phyloP scores from a whole-genome alignment of 768 basidiomycete genomes.

The Tremella mesenterica region DNA sequence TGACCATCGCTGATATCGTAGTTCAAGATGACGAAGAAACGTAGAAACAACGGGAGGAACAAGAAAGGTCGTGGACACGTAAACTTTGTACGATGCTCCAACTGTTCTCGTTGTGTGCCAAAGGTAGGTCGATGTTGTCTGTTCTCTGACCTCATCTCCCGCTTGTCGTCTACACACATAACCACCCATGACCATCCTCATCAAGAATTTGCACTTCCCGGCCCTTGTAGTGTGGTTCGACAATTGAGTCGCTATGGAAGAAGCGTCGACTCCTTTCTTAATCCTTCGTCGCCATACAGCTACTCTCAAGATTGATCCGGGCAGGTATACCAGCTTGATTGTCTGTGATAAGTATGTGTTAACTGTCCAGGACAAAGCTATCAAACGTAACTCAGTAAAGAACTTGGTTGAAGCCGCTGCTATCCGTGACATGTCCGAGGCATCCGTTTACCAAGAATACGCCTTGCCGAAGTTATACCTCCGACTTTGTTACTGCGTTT shows the following conservation, averaged over 20 bases:
- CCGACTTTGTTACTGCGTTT: slow-evolving; percentile 97
- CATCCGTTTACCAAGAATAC: slow-evolving; percentile 91
- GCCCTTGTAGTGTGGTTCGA: too few species aligned
- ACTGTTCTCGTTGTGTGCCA: slow-evolving; percentile 94
- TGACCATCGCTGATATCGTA: neutral
- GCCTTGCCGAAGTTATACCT: slow-evolving; percentile 93
- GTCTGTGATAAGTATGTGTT: too few species aligned
- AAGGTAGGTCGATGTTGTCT: slow-evolving; percentile 46
- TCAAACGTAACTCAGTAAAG: slow-evolving; percentile 97
- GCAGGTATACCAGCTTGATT: too few species aligned
- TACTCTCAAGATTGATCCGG: neutral
- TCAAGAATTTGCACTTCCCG: too few species aligned
- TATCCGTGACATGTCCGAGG: slow-evolving; percentile 92
- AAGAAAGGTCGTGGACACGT: slow-evolving; percentile 98
- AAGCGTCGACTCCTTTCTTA: neutral
- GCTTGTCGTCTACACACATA: too few species aligned
- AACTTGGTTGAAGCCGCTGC: slow-evolving; percentile 99
- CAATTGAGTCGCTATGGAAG: too few species aligned
- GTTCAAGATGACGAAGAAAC: slow-evolving; percentile 77
- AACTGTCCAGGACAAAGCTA: slow-evolving; percentile 78
- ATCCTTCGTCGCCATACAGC: neutral
- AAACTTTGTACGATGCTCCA: slow-evolving; percentile 89
- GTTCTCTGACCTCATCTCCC: neutral
- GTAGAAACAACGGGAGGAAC: slow-evolving; percentile 99
- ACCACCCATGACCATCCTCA: too few species aligned